Evolutionary conservation across 2,329 filamentous ascomycete genomes (phyloP).

Genomic region (Penicillium italicum): DNA sequence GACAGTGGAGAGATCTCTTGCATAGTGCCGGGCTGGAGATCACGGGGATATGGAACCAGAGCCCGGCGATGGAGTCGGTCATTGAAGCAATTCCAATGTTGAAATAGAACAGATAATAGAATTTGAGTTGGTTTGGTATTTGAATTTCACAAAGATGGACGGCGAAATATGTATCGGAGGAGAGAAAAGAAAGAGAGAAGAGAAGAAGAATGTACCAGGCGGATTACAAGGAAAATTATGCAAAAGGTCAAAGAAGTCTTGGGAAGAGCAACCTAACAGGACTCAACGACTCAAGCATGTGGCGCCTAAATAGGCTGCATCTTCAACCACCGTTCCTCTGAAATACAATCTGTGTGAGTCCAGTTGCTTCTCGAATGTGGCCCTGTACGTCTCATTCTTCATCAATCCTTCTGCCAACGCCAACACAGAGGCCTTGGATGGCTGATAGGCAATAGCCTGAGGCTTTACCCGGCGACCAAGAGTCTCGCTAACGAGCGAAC

Average conservation of each 20-base stretch:
- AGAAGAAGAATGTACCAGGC: no score
- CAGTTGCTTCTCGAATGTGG: constrained; percentile 7
- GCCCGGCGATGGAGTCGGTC: constrained; percentile 29
- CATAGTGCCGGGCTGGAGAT: constrained; percentile 29
- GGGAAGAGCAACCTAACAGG: not conserved
- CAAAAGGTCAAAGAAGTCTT: no score
- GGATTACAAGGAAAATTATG: no score
- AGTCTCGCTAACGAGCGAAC: constrained; percentile 11
- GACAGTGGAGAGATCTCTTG: constrained; percentile 33
- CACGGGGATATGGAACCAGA: constrained; percentile 26
- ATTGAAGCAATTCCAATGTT: constrained; percentile 27
- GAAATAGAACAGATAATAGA: not conserved
- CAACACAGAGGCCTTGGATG: constrained; percentile 10
- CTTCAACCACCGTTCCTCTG: constrained; percentile 5
- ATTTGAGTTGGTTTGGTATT: not conserved
- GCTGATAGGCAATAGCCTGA: constrained; percentile 6
- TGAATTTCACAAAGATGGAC: no score
- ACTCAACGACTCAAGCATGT: not conserved
- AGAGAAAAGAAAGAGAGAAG: not conserved
- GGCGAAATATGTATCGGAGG: not conserved
- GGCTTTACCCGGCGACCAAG: constrained; percentile 15
- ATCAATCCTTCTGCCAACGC: constrained; percentile 23
- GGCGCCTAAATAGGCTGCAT: constrained; percentile 11
- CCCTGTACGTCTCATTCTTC: constrained; percentile 17
- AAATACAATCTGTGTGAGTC: constrained; percentile 7